Conservation (phyloP, 208 protist species). For the Trypanosoma platydactyli region DNA sequence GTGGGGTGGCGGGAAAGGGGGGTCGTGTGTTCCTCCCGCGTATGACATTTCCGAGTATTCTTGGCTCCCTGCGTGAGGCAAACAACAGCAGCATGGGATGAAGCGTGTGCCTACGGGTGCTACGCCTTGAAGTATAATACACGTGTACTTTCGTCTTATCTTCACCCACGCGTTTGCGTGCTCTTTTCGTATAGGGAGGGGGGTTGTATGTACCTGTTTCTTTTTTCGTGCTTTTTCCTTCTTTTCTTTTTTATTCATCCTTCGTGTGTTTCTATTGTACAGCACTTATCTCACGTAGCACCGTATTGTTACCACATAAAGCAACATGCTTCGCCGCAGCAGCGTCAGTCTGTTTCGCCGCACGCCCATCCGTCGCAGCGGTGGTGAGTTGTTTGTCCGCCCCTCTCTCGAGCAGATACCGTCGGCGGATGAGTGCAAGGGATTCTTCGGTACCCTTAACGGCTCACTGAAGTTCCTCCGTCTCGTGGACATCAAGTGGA, state of each 20-base stretch:
- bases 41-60: constrained; percentile 16
- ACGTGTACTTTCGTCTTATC: neutral
- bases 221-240: constrained; percentile 11
- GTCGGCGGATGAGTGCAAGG: constrained; percentile 47
- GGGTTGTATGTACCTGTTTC: constrained; percentile 7
- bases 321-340: constrained; percentile 80
- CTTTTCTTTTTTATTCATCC: constrained; percentile 6
- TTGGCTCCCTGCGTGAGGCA: constrained; percentile 23
- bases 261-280: neutral
- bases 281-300: no score
- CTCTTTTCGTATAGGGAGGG: neutral
- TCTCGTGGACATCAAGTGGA: constrained; percentile 90
- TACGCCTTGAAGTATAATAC: no score
- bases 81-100: constrained; percentile 23
- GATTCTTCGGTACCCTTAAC: constrained; percentile 84
- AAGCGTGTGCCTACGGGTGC: neutral
- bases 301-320: neutral
- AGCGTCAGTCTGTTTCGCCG: constrained; percentile 62
- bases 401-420: constrained; percentile 82
- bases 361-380: constrained; percentile 67
- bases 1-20: constrained; percentile 18
- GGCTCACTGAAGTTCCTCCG: constrained; percentile 55
- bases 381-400: constrained; percentile 82
- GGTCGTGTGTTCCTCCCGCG: constrained; percentile 31
- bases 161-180: neutral